Conservation (phyloP, 768 basidiomycete species). For the Lentinula detonsa region DNA sequence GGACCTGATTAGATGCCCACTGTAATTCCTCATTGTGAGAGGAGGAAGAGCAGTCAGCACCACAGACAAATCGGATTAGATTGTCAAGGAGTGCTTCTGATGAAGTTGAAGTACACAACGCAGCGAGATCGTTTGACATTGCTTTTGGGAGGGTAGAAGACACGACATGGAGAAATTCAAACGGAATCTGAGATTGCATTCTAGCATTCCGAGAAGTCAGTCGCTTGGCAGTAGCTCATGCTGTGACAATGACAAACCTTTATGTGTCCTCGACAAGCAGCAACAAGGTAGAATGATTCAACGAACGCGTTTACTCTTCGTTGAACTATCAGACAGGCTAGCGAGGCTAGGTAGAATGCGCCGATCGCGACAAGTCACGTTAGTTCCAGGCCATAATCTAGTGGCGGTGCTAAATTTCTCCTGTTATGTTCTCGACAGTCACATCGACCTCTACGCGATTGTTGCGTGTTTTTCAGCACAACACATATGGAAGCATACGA, state of each 20-base stretch:
- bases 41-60: conserved; percentile 29
- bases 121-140: conserved; percentile 5
- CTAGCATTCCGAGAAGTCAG: neutral
- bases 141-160: conserved; percentile 2
- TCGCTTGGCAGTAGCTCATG: neutral
- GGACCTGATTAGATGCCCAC: conserved; percentile 33
- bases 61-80: conserved; percentile 35
- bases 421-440: neutral
- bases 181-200: neutral
- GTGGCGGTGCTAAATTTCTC: neutral
- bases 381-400: no score
- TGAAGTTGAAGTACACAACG: conserved; percentile 16
- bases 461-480: neutral
- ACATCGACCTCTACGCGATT: neutral
- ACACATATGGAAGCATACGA: neutral
- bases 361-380: no score
- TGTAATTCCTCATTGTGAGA: conserved; percentile 19
- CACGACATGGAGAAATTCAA: conserved; percentile 7
- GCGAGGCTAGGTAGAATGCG: no score
- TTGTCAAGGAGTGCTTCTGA: conserved; percentile 33
- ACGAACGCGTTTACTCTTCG: no score
- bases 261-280: no score
- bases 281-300: no score
- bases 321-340: no score
- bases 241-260: no score